These are phyloP conservation scores for Mucor piriformis DNA, from an alignment of 371 early-diverging fungal species.

Conservation along the genomic window DNA sequence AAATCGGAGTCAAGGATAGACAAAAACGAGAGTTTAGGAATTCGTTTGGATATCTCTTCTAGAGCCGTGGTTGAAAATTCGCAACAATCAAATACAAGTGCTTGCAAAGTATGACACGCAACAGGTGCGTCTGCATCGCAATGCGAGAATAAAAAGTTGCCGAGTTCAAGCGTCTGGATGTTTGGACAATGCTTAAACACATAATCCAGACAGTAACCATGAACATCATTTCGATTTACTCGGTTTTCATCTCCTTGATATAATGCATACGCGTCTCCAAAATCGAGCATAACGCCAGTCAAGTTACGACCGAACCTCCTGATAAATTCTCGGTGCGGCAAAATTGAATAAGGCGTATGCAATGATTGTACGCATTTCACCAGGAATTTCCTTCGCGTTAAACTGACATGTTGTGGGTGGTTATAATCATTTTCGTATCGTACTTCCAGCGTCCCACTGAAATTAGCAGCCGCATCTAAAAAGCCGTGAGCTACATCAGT, in stretches of 20 bases:
- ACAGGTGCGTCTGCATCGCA: background rate
- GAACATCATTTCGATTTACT: background rate
- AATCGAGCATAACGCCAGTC: background rate
- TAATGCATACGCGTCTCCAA: background rate
- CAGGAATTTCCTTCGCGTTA: background rate
- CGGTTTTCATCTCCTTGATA: background rate
- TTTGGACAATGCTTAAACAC: background rate
- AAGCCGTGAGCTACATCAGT: background rate
- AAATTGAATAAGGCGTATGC: background rate
- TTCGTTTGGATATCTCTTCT: background rate
- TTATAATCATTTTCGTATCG: background rate
- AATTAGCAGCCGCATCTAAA: background rate
- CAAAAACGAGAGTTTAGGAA: background rate
- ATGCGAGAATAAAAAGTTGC: background rate
- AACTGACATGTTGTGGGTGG: background rate
- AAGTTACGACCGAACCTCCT: background rate
- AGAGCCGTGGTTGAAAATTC: background rate
- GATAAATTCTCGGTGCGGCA: background rate
- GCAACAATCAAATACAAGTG: background rate
- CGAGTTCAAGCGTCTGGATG: background rate
- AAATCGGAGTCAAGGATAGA: background rate
- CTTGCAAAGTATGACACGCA: background rate
- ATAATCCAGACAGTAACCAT: background rate
- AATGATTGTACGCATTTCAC: background rate
- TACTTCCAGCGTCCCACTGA: background rate